phyloP scores from a whole-genome alignment of 2,329 filamentous ascomycete species.

The Basipetospora chlamydospora region DNA sequence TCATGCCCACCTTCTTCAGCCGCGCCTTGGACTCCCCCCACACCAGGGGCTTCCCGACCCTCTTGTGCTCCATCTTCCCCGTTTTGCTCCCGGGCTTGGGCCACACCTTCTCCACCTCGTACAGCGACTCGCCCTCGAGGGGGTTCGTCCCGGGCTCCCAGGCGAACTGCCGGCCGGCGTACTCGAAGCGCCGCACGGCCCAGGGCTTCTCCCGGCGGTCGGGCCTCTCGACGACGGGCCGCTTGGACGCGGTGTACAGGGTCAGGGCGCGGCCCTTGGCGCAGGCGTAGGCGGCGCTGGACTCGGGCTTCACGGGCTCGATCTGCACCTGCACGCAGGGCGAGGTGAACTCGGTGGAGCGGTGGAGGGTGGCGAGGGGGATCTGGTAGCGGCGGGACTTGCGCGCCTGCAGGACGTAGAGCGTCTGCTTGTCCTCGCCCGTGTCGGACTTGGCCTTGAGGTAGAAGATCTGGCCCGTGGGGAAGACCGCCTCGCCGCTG shows the following conservation, averaged over 20 bases:
- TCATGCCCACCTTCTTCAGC: not conserved
- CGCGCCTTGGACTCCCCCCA: not conserved
- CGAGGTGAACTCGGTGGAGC: not conserved
- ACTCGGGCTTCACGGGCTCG: not conserved
- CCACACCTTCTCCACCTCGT: conserved; percentile 1
- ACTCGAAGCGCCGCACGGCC: not conserved
- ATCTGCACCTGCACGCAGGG: conserved; percentile 1
- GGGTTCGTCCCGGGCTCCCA: not conserved
- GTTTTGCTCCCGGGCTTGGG: not conserved
- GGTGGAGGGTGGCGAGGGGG: not conserved
- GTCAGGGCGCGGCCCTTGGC: not conserved
- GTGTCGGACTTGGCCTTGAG: not conserved
- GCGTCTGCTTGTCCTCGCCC: not conserved
- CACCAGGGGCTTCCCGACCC: not conserved
- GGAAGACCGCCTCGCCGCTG: not conserved
- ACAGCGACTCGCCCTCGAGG: not conserved
- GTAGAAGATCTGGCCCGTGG: conserved; percentile 1
- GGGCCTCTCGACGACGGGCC: not conserved
- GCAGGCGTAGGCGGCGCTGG: not conserved
- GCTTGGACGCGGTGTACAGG: not conserved
- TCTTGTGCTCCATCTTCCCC: conserved; percentile 1
- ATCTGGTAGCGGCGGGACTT: not conserved
- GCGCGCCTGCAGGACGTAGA: not conserved
- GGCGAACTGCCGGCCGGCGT: not conserved
- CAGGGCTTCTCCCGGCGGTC: not conserved